These are phyloP conservation scores for Immersiella caudata DNA, from an alignment of 495 filamentous ascomycete species.

Conservation along the genomic window DNA sequence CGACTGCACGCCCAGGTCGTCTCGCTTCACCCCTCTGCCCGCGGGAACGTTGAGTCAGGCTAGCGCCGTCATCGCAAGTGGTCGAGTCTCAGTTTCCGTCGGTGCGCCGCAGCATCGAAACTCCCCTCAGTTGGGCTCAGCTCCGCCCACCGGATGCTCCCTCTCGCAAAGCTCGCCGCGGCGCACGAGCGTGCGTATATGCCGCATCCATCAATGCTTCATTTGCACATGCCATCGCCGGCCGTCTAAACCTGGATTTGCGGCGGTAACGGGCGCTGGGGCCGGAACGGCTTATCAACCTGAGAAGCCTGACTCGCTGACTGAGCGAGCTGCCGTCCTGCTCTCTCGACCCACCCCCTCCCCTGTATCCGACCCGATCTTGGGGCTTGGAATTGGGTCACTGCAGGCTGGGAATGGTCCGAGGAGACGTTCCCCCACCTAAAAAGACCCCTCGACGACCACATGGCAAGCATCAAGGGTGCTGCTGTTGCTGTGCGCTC, in stretches of 20 bases:
- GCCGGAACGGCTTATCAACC: conserved; percentile 33
- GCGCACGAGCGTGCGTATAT: conserved; percentile 35
- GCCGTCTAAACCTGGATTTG: conserved; percentile 27
- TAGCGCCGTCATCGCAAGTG: conserved; percentile 34
- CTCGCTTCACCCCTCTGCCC: conserved; percentile 13
- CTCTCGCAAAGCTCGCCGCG: conserved; percentile 10
- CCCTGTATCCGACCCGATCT: conserved; percentile 30
- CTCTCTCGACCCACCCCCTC: conserved; percentile 29
- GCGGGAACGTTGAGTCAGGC: conserved; percentile 28
- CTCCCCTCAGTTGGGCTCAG: conserved; percentile 16
- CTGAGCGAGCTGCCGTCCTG: conserved; percentile 31
- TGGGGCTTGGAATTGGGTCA: conserved; percentile 31
- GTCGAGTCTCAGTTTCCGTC: conserved; percentile 16
- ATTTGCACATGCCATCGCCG: conserved; percentile 39
- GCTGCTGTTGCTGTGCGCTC: conserved; percentile 24
- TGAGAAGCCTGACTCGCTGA: conserved; percentile 41
- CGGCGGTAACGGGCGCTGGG: conserved; percentile 29
- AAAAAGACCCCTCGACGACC: conserved; percentile 41
- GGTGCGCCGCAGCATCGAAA: conserved; percentile 22
- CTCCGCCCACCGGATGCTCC: conserved; percentile 33
- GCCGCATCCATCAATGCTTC: conserved; percentile 30
- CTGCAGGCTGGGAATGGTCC: conserved; percentile 25
- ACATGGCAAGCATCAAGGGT: conserved; percentile 53
- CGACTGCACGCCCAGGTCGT: conserved; percentile 17
- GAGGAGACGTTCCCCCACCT: conserved; percentile 34